Evolutionary conservation across 1,139 yeast genomes (phyloP).

Genomic region (Hyphopichia khmerensis): DNA sequence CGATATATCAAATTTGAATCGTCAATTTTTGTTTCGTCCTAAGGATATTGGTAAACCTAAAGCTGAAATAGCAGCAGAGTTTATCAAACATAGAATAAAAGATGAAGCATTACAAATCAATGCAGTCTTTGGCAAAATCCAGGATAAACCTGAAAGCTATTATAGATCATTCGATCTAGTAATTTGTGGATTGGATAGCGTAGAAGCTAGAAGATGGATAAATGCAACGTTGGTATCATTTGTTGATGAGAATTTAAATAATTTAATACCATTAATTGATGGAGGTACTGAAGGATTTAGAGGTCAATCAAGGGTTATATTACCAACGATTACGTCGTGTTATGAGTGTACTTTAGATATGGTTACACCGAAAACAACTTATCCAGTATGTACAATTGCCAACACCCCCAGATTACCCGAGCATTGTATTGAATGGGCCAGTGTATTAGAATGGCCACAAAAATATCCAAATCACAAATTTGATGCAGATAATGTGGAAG

Average conservation of each 20-base stretch:
- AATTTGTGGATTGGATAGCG: slow-evolving; percentile 85
- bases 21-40: slow-evolving; percentile 81
- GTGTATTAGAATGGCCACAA: slow-evolving; percentile 72
- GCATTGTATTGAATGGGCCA: slow-evolving; percentile 93
- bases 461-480: slow-evolving; percentile 44
- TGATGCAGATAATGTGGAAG: slow-evolving; percentile 70
- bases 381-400: slow-evolving; percentile 93
- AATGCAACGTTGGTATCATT: slow-evolving; percentile 70
- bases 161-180: slow-evolving; percentile 71
- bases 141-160: slow-evolving; percentile 64
- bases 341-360: slow-evolving; percentile 89
- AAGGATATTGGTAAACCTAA: slow-evolving; percentile 78
- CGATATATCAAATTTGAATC: slow-evolving; percentile 82
- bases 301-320: slow-evolving; percentile 86
- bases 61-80: slow-evolving; percentile 74
- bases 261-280: slow-evolving; percentile 78
- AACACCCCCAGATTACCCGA: slow-evolving; percentile 92
- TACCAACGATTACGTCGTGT: slow-evolving; percentile 85
- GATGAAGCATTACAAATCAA: slow-evolving; percentile 47
- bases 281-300: slow-evolving; percentile 96
- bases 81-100: slow-evolving; percentile 48
- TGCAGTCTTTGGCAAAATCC: slow-evolving; percentile 66
- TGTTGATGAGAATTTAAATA: slow-evolving; percentile 55
- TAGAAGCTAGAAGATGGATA: slow-evolving; percentile 91
- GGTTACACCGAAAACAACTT: slow-evolving; percentile 66